phyloP scores from a whole-genome alignment of 305 asterid genomes.

The Euphrasia arctica region DNA sequence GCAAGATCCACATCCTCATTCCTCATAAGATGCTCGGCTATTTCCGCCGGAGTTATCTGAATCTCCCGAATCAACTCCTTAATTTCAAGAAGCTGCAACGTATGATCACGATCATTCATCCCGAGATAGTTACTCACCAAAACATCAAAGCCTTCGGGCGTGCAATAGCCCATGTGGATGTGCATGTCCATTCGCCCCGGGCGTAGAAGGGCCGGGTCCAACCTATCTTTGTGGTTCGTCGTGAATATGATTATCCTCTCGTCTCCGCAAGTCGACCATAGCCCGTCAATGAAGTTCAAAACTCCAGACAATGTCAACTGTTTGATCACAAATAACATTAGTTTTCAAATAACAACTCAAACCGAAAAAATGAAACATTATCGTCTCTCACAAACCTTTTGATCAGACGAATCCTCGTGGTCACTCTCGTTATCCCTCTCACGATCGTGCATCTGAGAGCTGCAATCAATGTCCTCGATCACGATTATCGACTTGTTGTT shows the following conservation, averaged over 20 bases:
- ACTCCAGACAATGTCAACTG: constrained; percentile 50
- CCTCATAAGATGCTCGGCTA: constrained; percentile 76
- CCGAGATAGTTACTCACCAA: constrained; percentile 40
- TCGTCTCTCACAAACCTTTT: not conserved
- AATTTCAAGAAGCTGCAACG: constrained; percentile 24
- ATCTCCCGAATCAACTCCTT: constrained; percentile 38
- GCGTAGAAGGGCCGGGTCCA: constrained; percentile 48
- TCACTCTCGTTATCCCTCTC: constrained; percentile 28
- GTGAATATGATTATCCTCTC: constrained; percentile 49
- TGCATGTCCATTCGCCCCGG: constrained; percentile 60
- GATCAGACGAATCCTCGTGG: not conserved
- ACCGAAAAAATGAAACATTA: too few species aligned
- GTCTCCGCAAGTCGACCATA: constrained; percentile 52
- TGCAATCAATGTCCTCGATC: constrained; percentile 79
- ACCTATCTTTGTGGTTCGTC: constrained; percentile 49
- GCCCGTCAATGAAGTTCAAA: constrained; percentile 48
- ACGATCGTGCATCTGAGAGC: constrained; percentile 58
- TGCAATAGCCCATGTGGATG: constrained; percentile 49
- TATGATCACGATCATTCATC: constrained; percentile 26
- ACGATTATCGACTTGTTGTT: constrained; percentile 60
- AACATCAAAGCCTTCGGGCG: constrained; percentile 39
- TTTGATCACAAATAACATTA: not conserved
- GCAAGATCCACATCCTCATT: constrained; percentile 51
- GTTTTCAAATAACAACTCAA: not conserved
- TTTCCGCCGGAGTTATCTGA: constrained; percentile 57